These are phyloP conservation scores for Bipolaris oryzae DNA, from an alignment of 2,329 filamentous ascomycete species.

Conservation along the genomic window DNA sequence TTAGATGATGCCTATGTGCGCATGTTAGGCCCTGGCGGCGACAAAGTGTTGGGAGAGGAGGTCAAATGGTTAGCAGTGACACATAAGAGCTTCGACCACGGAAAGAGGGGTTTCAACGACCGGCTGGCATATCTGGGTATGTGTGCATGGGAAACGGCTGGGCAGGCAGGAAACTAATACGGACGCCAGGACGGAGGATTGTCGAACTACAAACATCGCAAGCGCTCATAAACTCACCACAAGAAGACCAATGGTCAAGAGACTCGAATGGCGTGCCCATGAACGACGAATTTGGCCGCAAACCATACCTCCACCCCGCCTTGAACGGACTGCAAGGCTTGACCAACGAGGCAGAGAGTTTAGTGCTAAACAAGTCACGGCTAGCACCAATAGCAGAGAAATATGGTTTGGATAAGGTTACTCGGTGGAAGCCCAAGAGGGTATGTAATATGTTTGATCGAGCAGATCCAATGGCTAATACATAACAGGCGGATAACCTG, in stretches of 20 bases:
- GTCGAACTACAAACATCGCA: conserved; percentile 69
- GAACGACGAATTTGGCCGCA: conserved; percentile 56
- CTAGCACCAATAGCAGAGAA: conserved; percentile 70
- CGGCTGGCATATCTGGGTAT: conserved; percentile 86
- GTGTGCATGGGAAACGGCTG: not conserved
- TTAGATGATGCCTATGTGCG: conserved; percentile 79
- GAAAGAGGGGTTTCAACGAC: conserved; percentile 91
- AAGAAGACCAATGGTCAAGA: conserved; percentile 33
- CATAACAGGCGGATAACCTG: conserved; percentile 67
- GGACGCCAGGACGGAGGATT: conserved; percentile 63
- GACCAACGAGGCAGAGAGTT: conserved; percentile 62
- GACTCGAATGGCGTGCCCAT: conserved; percentile 24
- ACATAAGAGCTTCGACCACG: conserved; percentile 98
- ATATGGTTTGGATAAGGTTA: conserved; percentile 73
- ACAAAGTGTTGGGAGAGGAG: conserved; percentile 81
- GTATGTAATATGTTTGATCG: conserved; percentile 58
- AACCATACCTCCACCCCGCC: conserved; percentile 72
- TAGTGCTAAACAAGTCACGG: conserved; percentile 68
- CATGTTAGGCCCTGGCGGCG: conserved; percentile 75
- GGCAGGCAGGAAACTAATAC: conserved; percentile 19
- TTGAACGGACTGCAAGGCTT: conserved; percentile 78
- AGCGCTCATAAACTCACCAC: conserved; percentile 60
- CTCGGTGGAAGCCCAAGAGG: conserved; percentile 87
- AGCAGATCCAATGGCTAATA: not conserved
- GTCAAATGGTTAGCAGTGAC: conserved; percentile 96